Evolutionary conservation across 129 eudicot genomes (phyloP).

Genomic region (Calendula officinalis): DNA sequence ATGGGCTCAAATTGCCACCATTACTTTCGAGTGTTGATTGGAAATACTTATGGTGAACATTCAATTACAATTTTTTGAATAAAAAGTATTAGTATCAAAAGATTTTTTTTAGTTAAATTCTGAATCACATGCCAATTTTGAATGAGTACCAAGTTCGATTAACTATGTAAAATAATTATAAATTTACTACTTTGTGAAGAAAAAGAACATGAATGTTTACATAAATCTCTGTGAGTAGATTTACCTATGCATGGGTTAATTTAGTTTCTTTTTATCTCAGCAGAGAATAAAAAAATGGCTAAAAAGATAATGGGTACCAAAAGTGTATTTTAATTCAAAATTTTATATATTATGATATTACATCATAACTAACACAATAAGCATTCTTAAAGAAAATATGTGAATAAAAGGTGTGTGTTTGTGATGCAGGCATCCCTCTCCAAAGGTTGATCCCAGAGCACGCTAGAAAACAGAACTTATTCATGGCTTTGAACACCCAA

Average conservation of each 20-base stretch:
- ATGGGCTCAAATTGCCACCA: neutral
- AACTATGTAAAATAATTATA: neutral
- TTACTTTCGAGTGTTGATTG: too few species aligned
- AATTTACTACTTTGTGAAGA: neutral
- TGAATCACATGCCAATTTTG: neutral
- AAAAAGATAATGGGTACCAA: too few species aligned
- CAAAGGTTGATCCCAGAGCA: conserved; percentile 88
- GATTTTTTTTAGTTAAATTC: too few species aligned
- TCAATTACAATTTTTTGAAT: conserved; percentile 3
- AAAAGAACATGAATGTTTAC: too few species aligned
- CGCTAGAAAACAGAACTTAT: conserved; percentile 86
- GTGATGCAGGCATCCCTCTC: conserved; percentile 57
- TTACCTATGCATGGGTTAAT: too few species aligned
- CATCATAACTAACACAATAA: too few species aligned
- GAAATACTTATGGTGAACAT: neutral
- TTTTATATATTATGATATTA: too few species aligned
- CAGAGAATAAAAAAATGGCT: too few species aligned
- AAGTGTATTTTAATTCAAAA: too few species aligned
- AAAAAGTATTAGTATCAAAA: neutral
- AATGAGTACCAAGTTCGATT: neutral
- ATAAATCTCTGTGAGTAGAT: too few species aligned
- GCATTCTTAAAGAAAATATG: too few species aligned
- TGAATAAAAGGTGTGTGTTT: neutral
- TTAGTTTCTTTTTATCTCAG: too few species aligned
- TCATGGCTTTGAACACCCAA: conserved; percentile 85